Base-by-base conservation (phyloP, 2,329 filamentous ascomycete species). In the Malbranchea cinnamomea region DNA sequence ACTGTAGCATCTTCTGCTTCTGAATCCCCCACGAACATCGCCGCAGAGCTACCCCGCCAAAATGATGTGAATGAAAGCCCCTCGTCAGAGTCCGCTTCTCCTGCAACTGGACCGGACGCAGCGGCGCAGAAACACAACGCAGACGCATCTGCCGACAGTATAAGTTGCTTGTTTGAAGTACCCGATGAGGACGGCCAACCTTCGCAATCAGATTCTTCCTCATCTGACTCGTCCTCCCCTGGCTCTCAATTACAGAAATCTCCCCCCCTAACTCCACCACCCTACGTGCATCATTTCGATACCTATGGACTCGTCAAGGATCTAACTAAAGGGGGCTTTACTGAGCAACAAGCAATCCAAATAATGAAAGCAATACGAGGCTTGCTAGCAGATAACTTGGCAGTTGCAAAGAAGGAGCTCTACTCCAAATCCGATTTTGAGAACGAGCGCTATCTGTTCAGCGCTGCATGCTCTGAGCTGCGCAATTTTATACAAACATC, bases 231-330 rank as follows among this genome's bases (percentile, higher is more conserved):
- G n/a, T n/a, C n/a, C n/a, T n/a, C n/a, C n/a, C n/a, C n/a, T n/a
- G n/a, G n/a, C n/a, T n/a, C n/a, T n/a, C n/a, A n/a, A n/a, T n/a
- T n/a, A n/a, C 53, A 59, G 27, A 66, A 67, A 41, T 67, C 71
- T 13, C 77, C 77, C 4, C 74, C 84, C 49, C 37, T 57, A 37
- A 44, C 68, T 79, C 48, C 35, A 7, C 27, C 19, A 3, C 34
- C 34, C 1, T 91, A 93, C 49, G 74, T 93, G 19, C 89, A 98
- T 58, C 84, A 95, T 57, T 98, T 98, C 55, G 87, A 98, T 57
- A 93, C 78, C 14, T 98, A 89, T 55, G 76, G 74, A 9, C 68
- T 95, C 4, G 89, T 95, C 10, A 78, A 78, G 47, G 73, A 82
- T 44, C 71, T 98, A 10, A 67, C 74, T 11, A 59, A 58, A 0